Evolutionary conservation across 768 basidiomycete genomes (phyloP), one percentile per base, ranked within the genome.

Genomic region (Suillus luteus): DNA sequence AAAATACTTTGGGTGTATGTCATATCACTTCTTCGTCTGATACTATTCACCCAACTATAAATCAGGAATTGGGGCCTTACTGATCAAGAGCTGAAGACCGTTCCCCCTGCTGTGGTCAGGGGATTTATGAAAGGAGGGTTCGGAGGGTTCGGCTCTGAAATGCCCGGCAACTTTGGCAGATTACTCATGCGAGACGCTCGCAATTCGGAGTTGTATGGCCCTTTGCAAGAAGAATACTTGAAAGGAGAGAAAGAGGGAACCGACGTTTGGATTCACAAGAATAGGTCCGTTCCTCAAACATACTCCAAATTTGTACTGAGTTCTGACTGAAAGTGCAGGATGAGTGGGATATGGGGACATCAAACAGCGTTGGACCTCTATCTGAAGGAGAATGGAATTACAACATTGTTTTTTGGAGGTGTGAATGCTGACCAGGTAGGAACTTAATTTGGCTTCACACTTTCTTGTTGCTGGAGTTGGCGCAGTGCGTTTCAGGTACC

Each of bases 251-350:
- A 81, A 14, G 75, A 72, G 7, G 87, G 87, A 1, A 86, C 85
- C 11, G 88, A 90, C 72, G 80, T 87, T 65, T 89, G 87, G 87
- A 85, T 90, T 59, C 85, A 89, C 72, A 90, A 89, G 73, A 90
- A 89, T 72, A 76, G 87, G 86, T 85, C 48, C 43, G 4, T 12
- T 37, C 44, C 24, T 15, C n/a, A 12, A 22, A 52, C 12, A 41
- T n/a, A 31, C 10, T 24, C 46, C 52, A 17, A 33, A n/a, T 40
- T 43, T 44, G 43, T 35, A 62, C 33, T 35, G n/a, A 43, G 22
- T 22, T 44, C 24, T 14, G 37, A 38, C 37, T 24, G 57, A 19
- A 27, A 46, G 33, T 33, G 46, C 61, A 87, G 88, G 58, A 86
- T 87, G 83, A 87, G 87, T 67, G 88, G 82, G 15, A 66, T 89